Base-by-base conservation (phyloP, 116 monocot genomes). In the Phalaenopsis hybrid region DNA sequence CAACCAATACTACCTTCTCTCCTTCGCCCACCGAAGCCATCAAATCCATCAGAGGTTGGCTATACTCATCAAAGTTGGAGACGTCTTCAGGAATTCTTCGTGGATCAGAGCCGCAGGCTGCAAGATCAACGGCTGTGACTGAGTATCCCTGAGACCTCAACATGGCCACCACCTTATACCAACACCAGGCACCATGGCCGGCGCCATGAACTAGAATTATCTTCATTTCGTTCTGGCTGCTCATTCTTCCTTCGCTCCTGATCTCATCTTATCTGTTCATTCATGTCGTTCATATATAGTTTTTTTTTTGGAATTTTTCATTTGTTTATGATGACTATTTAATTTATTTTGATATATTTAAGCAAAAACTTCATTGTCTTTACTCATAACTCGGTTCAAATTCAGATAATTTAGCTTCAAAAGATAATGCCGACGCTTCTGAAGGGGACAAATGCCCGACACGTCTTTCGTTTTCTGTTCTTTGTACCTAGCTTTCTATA, bases 171-270 rank as follows among this genome's bases (percentile, higher is more conserved):
- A 86, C 55, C 68, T 86, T 89, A 85, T 89, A 89, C 89, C 86
- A 84, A 73, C 86, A 86, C 89, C 89, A 88, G 5, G 83, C 88
- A 1, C 89, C 89, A 10, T 84, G 84, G 76, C 84, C 21, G 2
- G 28, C 2, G 3, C 89, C 89, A 51, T 86, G 89, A 28, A 89
- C 89, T 28, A 88, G 78, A 12, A 88, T 48, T 59, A 85, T 43
- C 17, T 28, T 34, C 74, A 74, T 5, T 28, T 11, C 12, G 7
- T 5, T 23, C 23, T 31, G 4, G 4, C 6, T 6, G 9, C 68
- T 69, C 68, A 69, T 31, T 31, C 68, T 31, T 48, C 6, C 48
- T 48, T 48, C 48, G 4, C 48, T 48, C 10, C 48, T 48, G 48
- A 48, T 48, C 0, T 48, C 0, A 48, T 10, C 10, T 6, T 0